Evolutionary conservation across 768 basidiomycete genomes (phyloP), one percentile per base, ranked within the genome.

Genomic region (Trametes punicea): DNA sequence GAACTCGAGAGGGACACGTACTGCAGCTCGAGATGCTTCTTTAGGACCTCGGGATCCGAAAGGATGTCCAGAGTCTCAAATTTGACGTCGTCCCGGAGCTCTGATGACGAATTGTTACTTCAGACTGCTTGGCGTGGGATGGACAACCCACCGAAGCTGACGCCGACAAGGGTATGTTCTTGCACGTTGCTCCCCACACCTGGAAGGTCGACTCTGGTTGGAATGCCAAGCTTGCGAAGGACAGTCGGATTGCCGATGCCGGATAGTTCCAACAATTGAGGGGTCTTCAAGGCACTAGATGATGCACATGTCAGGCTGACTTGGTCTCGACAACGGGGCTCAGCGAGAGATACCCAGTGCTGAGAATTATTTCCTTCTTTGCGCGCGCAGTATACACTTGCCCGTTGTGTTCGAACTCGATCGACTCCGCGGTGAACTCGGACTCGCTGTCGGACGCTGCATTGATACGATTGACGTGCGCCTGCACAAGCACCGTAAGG

Each of bases 241-340:
- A 79, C 57, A 2, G 68, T 69, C 9, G 63, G 63, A 27, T 74
- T 70, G n/a, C 83, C 83, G 51, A 85, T 78, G 20, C 84, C 84
- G 5, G 81, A 82, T 2, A 84, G 69, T 62, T 84, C 80, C 1
- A 84, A 75, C 7, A 86, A 70, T 60, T 82, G 77, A 6, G 79
- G 65, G 2, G 46, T 52, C 55, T 62, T 62, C 38, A 66, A 27
- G 1, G 59, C 13, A 6, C 65, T 66, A 13, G 7, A 16, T 30
- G 9, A 30, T 6, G 41, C 4, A 15, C 23, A 3, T n/a, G 1
- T 25, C 6, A 25, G 3, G 30, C 18, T n/a, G n/a, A 9, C 26
- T 9, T 4, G 1, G n/a, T 4, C 23, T 5, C 15, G 9, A 5
- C 31, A 52, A n/a, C n/a, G n/a, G n/a, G n/a, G n/a, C n/a, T n/a